Evolutionary conservation across 1,284 basidiomycete species (phyloP), one percentile per base, ranked within the genome.

Genomic region (Puccinia triticina): DNA sequence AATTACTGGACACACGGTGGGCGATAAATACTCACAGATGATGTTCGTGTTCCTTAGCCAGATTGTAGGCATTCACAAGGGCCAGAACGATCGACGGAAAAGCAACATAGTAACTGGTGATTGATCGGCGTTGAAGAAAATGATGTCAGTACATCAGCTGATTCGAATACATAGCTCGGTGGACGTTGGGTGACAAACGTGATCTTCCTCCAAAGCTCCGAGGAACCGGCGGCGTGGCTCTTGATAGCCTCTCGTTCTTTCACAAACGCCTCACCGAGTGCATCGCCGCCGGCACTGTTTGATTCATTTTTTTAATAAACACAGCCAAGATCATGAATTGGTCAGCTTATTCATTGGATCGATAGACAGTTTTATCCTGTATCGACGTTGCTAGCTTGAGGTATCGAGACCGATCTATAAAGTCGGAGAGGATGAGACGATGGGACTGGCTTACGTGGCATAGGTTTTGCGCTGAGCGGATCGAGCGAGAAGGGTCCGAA

Each of bases 211-310:
- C 79, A 81, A 34, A 81, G 55, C 29, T 81, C 79, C 29, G 79
- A 73, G 16, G 79, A 81, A 40, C 57, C 46, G 43, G 69, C 46
- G 12, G 79, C 79, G 53, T 81, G 79, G 29, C 61, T 73, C 34
- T 66, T 81, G 23, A 81, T 59, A 8, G 79, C 79, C 29, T 81
- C 79, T 64, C 79, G 79, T 34, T 81, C 79, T 40, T 81, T 81
- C 34, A 81, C 37, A 34, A 81, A 81, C 29, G 79, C 67, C 43
- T 81, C 79, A 61, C 79, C 79, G 16, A 81, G n/a, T 55, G 71
- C 79, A 66, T 61, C 55, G 14, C 55, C 79, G 11, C 79, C 79
- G 1, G 43, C 79, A 57, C 79, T 81, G 18, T 40, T 37, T 18
- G 11, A 40, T 50, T 50, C 18, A 50, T 50, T 8, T 50, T 50